phyloP scores from a whole-genome alignment of 768 basidiomycete species.

The Suillus decipiens region DNA sequence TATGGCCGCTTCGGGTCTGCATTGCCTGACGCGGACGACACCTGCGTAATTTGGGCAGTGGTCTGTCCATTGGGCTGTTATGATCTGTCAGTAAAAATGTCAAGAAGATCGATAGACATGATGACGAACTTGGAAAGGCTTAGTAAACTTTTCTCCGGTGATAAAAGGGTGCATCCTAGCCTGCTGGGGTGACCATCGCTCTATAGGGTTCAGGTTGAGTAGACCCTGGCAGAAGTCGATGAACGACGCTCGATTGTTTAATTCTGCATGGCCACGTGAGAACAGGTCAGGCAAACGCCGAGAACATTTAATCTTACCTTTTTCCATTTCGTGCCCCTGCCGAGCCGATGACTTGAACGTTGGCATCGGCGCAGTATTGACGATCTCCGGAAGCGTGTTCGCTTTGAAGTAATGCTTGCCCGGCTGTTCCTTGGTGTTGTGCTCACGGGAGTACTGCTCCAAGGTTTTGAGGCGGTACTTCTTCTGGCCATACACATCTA shows the following conservation, averaged over 20 bases:
- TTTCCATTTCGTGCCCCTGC: conserved; percentile 83
- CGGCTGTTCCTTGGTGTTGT: conserved; percentile 94
- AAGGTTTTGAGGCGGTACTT: conserved; percentile 87
- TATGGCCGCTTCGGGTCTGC: conserved; percentile 85
- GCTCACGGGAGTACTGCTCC: conserved; percentile 95
- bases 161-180: conserved; percentile 96
- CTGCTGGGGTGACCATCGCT: conserved; percentile 97
- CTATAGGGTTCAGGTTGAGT: conserved; percentile 90
- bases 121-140: conserved; percentile 73
- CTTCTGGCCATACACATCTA: conserved; percentile 77
- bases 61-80: conserved; percentile 55
- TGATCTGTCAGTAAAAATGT: conserved; percentile 1
- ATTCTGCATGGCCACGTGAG: conserved; percentile 44
- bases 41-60: conserved; percentile 26
- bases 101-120: conserved; percentile 5
- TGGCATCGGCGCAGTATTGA: conserved; percentile 94
- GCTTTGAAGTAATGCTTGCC: conserved; percentile 99
- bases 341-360: conserved; percentile 72
- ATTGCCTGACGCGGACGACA: conserved; percentile 33
- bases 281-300: conserved; percentile 8
- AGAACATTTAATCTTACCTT: conserved; percentile 53
- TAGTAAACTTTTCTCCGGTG: conserved; percentile 93
- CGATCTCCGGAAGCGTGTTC: conserved; percentile 89
- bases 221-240: conserved; percentile 97
- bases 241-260: conserved; percentile 92